Evolutionary conservation across 2,329 filamentous ascomycete genomes (phyloP).

Genomic region (Periglandula ipomoeae): DNA sequence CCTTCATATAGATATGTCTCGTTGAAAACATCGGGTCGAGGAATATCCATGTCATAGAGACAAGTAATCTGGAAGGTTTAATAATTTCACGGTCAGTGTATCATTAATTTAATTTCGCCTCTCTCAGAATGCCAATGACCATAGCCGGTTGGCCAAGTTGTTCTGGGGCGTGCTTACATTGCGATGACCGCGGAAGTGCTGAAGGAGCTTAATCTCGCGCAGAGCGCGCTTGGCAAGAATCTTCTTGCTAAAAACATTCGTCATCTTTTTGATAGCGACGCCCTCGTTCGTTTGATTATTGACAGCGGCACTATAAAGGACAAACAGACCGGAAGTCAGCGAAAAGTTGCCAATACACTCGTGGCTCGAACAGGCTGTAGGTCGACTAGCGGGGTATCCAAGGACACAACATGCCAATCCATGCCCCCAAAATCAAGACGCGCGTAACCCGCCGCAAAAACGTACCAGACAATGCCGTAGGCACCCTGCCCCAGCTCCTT

Average conservation of each 20-base stretch:
- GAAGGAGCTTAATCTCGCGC: constrained; percentile 95
- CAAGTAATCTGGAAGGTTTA: constrained; percentile 70
- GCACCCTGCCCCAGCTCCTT: constrained; percentile 98
- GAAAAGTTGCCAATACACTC: no score
- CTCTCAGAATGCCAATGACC: no score
- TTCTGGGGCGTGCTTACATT: constrained; percentile 49
- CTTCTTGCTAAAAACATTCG: constrained; percentile 99
- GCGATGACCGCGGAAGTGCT: constrained; percentile 89
- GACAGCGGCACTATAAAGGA: constrained; percentile 63
- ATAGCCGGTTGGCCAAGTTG: not conserved
- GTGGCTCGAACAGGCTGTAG: not conserved
- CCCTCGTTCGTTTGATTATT: constrained; percentile 87
- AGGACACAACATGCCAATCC: no score
- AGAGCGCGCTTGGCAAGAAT: constrained; percentile 96
- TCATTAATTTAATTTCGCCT: no score
- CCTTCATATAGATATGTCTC: constrained; percentile 98
- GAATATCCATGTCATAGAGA: constrained; percentile 99
- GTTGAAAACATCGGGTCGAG: constrained; percentile 94
- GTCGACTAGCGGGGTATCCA: not conserved
- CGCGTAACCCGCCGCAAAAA: constrained; percentile 4
- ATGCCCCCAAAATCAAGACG: no score
- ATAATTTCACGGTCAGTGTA: not conserved
- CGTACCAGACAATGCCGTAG: constrained; percentile 96
- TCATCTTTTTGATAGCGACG: constrained; percentile 98
- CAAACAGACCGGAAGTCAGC: not conserved